Conservation (phyloP, 106 monocot genomes). For the Platanthera zijinensis region DNA sequence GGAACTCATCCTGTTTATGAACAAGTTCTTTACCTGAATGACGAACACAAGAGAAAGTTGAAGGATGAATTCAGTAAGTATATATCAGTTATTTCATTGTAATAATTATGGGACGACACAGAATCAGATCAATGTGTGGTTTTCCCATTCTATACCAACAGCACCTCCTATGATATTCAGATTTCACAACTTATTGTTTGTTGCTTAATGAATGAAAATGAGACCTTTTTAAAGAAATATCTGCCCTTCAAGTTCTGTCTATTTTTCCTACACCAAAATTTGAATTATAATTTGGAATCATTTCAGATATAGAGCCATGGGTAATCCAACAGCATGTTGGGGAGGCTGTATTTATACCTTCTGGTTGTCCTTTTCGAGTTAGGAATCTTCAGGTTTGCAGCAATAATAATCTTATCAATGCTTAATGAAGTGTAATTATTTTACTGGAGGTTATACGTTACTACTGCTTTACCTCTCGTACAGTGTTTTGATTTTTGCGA, state of each 20-base stretch:
- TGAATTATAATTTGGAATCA: not conserved
- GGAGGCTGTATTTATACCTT: constrained; percentile 76
- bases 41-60: constrained; percentile 56
- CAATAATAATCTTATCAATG: not conserved
- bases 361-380: constrained; percentile 86
- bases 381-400: constrained; percentile 56
- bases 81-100: not conserved
- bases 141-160: not conserved
- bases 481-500: not conserved
- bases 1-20: constrained; percentile 50
- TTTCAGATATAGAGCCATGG: constrained; percentile 70
- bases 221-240: not conserved
- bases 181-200: constrained; percentile 1
- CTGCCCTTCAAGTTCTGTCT: not conserved
- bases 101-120: not conserved
- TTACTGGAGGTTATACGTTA: not conserved
- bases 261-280: not conserved
- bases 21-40: constrained; percentile 48
- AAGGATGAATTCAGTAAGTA: constrained; percentile 74
- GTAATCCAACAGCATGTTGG: constrained; percentile 64
- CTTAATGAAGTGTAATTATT: not conserved
- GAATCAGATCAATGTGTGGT: not conserved
- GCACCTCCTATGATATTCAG: not conserved
- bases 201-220: not conserved
- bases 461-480: not conserved